Percentiles rank a stretch among this genome's conserved stretches.
phyloP scores from a whole-genome alignment of 2,329 filamentous ascomycete species.

The Falciphora oryzae region DNA sequence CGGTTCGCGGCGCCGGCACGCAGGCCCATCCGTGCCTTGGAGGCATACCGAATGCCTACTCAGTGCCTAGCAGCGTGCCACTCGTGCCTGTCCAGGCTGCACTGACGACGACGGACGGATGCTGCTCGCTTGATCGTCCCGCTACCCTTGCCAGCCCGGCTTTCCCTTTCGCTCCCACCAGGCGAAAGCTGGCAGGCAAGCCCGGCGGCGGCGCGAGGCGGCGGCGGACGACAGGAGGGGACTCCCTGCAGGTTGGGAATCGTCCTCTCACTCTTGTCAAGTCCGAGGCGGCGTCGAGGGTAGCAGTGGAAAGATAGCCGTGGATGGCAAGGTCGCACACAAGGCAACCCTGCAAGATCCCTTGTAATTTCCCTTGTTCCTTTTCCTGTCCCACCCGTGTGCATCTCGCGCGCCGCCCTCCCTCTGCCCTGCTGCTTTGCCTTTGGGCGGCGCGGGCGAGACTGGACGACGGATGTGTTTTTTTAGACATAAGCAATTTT shows the following conservation, averaged over 20 bases:
- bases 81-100: neutral
- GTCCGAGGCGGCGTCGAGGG: neutral
- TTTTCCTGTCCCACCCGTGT: neutral
- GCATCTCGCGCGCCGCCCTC: neutral
- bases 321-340: neutral
- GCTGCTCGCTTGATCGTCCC: conserved; percentile 16
- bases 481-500: too few species aligned
- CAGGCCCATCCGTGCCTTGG: neutral
- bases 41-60: neutral
- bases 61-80: neutral
- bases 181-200: neutral
- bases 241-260: too few species aligned
- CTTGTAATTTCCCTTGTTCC: neutral
- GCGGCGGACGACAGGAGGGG: too few species aligned
- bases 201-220: neutral
- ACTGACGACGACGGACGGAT: neutral
- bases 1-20: neutral
- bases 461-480: too few species aligned
- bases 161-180: neutral
- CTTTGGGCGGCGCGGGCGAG: too few species aligned
- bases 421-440: neutral
- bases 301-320: neutral
- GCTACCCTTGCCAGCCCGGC: conserved; percentile 11
- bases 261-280: neutral
- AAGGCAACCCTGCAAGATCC: neutral